Percentiles rank a stretch among this genome's conserved stretches.
Conservation (phyloP, 495 filamentous ascomycete species). For the Tuber microsphaerosporum region DNA sequence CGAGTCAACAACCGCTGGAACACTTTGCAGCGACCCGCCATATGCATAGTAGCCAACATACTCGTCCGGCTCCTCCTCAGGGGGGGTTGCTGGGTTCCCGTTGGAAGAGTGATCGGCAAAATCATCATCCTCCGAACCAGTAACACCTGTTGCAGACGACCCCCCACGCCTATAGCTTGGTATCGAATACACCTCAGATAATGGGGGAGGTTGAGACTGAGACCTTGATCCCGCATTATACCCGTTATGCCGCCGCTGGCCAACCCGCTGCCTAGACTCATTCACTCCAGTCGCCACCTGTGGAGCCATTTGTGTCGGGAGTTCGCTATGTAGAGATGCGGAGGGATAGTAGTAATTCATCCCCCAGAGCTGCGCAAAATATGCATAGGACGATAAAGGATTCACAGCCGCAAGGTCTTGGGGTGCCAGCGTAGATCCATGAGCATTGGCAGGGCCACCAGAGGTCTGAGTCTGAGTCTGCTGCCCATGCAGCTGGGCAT, state of each 20-base stretch:
- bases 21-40: conserved; percentile 50
- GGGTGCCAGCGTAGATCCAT: conserved; percentile 39
- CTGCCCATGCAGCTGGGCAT: conserved; percentile 51
- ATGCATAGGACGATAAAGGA: conserved; percentile 45
- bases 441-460: conserved; percentile 48
- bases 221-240: conserved; percentile 33
- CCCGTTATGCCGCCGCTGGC: conserved; percentile 28
- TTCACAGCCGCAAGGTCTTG: conserved; percentile 44
- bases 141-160: conserved; percentile 23
- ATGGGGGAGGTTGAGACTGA: conserved; percentile 39
- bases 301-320: conserved; percentile 26
- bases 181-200: conserved; percentile 32
- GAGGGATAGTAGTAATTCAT: conserved; percentile 48
- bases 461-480: conserved; percentile 45
- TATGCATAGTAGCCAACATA: conserved; percentile 60
- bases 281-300: conserved; percentile 17
- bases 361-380: conserved; percentile 45
- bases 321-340: conserved; percentile 43
- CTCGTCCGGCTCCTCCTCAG: conserved; percentile 52
- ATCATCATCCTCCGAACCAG: conserved; percentile 40
- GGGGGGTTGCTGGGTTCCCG: conserved; percentile 46
- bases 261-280: conserved; percentile 26
- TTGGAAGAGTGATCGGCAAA: conserved; percentile 47
- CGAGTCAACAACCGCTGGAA: conserved; percentile 40
- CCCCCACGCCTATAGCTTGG: conserved; percentile 29